Base-by-base conservation (phyloP, 352 stramenopile species). In the Phytophthora citrophthora region DNA sequence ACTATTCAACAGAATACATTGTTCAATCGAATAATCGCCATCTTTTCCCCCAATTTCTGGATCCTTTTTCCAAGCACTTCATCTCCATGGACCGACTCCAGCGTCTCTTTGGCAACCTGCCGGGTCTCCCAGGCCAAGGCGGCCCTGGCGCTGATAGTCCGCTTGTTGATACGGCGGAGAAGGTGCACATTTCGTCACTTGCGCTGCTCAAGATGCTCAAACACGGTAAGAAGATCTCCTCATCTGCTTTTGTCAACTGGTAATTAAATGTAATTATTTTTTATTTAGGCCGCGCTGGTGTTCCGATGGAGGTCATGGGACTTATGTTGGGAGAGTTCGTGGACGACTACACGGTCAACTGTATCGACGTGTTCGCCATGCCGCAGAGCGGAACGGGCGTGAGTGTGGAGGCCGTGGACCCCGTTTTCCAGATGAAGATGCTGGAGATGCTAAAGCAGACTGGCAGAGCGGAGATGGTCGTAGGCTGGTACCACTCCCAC, bases 251-350 rank as follows among this genome's bases (percentile, higher is more conserved):
- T 32, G 5, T 12, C 13, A 36, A 11, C 29, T 15, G 24, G 12
- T 27, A 46, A 40, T 54, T 68, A 20, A 40, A 59, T 45, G 50
- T 59, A 52, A 60, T 24, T 52, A 20, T 64, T 39, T 48, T 36
- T 62, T 43, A 27, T 12, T 51, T 39, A 92, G 83, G 83, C 20
- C 95, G 98, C 13, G 97, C 97, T 8, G 98, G 98, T 38, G 97
- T 99, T 38, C 98, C 98, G n/a, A 99, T 99, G 96, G 98, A 99
- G 83, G 98, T 99, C 13, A 99, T 99, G 98, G 98, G 98, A 2
- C 83, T 99, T n/a, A 99, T 99, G 98, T 89, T 99, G 27, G 98
- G 98, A 41, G 95, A 99, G 76, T 99, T 99, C 73, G 97, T 99
- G 18, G 97, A 99, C 68, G 98, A 99, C 76, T 99, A 99, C 81